Evolutionary conservation across 2,329 filamentous ascomycete species (phyloP), one percentile per base, ranked within the genome.

Genomic region (Colletotrichum sp.): DNA sequence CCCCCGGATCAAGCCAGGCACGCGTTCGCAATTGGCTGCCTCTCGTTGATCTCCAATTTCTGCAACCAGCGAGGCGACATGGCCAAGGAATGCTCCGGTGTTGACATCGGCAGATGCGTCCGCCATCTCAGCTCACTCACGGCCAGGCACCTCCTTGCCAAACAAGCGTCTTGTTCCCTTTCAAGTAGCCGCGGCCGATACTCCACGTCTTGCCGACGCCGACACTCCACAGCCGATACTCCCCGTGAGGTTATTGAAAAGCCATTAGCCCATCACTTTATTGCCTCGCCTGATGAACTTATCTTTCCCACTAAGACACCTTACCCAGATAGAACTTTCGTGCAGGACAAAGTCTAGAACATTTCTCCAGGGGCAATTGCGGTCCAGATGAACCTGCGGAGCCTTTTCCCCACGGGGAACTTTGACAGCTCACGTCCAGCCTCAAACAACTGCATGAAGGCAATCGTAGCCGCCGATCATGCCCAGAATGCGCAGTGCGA

Each of bases 261-360:
- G 16, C 2, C 43, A 21, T 52, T 0, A 0, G 6, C 43, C 9
- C n/a, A 52, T 21, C n/a, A 13, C 0, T 21, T 52, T 52, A 21
- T 21, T 21, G 2, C n/a, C 43, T 52, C 43, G 13, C 43, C 43
- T 21, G 43, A 52, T 21, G 43, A 21, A 52, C 1, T 52, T 5
- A 3, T 52, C 43, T 5, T 13, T 52, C 0, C 43, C 10, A 52
- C n/a, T 3, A 52, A 21, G n/a, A 52, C 43, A 21, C 43, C 43
- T 52, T 21, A 52, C 10, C 43, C 43, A 21, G 6, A 21, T 3
- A 7, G 6, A 52, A 7, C n/a, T 52, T 8, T 21, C n/a, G 10
- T 21, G n/a, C n/a, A 7, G n/a, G 2, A 21, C n/a, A 21, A 2
- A 52, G 43, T 52, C 43, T 52, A 13, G 43, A 52, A 4, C 43